Evolutionary conservation across 257 asterid genomes (phyloP).

Genomic region (Solanum ossicruentum): DNA sequence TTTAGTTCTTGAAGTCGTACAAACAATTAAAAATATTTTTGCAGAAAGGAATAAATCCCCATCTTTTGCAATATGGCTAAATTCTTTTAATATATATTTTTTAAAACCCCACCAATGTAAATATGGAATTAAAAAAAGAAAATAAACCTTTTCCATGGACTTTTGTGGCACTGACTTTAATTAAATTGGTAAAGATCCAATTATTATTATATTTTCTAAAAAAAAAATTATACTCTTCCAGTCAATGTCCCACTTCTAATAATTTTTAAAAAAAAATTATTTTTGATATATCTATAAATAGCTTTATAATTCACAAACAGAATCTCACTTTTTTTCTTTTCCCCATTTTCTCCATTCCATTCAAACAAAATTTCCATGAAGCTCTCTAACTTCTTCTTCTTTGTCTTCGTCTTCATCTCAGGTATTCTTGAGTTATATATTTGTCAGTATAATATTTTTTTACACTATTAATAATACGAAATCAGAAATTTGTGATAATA

Average conservation of each 20-base stretch:
- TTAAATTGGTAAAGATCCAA: not conserved
- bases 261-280: too few relatives aligned
- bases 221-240: not conserved
- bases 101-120: not conserved
- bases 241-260: not conserved
- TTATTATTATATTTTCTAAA: too few relatives aligned
- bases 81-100: not conserved
- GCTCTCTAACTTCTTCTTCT: conserved; percentile 12
- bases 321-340: not conserved
- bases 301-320: not conserved
- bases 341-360: not conserved
- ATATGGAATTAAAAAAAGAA: not conserved
- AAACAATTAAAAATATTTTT: not conserved
- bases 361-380: conserved; percentile 19
- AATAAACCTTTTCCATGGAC: not conserved
- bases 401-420: conserved; percentile 21
- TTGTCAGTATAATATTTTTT: not conserved
- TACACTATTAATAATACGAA: not conserved
- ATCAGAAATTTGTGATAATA: rapidly evolving
- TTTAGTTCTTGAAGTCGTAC: not conserved
- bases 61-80: not conserved
- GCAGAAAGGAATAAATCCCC: not conserved
- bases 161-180: not conserved
- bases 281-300: not conserved
- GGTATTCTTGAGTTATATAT: conserved; percentile 12